Evolutionary conservation across 306 rosid genomes (phyloP), one percentile per base, ranked within the genome.

Genomic region (Fragaria iinumae): DNA sequence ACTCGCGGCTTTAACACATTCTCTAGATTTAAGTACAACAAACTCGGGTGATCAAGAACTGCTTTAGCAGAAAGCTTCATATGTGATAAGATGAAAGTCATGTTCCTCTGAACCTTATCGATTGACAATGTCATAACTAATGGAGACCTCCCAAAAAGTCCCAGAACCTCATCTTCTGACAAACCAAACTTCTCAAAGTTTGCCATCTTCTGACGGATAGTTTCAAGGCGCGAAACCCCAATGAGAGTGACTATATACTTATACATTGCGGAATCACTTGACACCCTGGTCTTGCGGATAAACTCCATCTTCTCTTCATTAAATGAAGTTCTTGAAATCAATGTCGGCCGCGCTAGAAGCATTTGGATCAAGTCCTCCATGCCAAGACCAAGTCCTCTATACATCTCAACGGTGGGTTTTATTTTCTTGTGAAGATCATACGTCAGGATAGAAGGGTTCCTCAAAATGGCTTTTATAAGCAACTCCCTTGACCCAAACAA

Each of bases 31-130:
- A 21, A 43, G 73, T 57, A 86, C 83, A 93, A 78, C 72, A 93
- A 78, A 75, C 65, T 41, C 4, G 98, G 98, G 52, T 63, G 53
- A 66, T 49, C 59, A 11, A 93, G 80, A 73, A 91, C 82, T 20
- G 64, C 73, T 53, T 79, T 84, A 66, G 90, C 96, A 43, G 88
- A 88, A 67, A 93, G 82, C 89, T 86, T 91, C 96, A 93, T 81
- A 9, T 90, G 81, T 43, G 90, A 86, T 71, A 93, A 23, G 66
- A 93, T 75, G 80, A 93, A 93, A 50, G 90, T 87, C 97, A 93
- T 90, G 75, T 88, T 88, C 92, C 98, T 93, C 81, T 88, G 93
- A 85, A 93, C 92, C 83, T 93, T 93, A 23, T 91, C 92, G 2
- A 84, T 82, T 1, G 96, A 93, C 32, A 93, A 72, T 47, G 93